A percentile compares a stretch with the other conserved stretches of the same genome.
These are phyloP conservation scores for Apiospora malaysiana DNA, from an alignment of 2,329 filamentous ascomycete species.

Conservation along the genomic window DNA sequence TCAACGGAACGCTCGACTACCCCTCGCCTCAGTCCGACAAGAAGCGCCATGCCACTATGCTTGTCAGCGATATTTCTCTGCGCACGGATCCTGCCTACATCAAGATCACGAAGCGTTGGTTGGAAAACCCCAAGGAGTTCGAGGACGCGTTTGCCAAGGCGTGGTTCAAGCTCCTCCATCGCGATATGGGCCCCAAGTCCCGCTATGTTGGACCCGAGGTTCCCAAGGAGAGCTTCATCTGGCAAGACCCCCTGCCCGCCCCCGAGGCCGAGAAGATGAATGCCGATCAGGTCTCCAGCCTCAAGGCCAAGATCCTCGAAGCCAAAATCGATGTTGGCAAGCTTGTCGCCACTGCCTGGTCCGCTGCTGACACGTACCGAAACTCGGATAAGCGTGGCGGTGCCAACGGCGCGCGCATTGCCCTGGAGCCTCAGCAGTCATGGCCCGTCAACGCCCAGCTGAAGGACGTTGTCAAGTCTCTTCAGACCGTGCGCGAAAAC, in stretches of 20 bases:
- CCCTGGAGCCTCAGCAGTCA: slow-evolving; percentile 72
- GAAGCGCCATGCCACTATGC: slow-evolving; percentile 78
- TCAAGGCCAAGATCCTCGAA: slow-evolving; percentile 73
- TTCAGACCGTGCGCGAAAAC: slow-evolving; percentile 69
- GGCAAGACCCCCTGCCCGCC: slow-evolving; percentile 76
- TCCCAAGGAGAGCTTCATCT: slow-evolving; percentile 70
- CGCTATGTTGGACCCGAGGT: slow-evolving; percentile 79
- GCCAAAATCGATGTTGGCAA: slow-evolving; percentile 65
- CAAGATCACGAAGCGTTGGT: slow-evolving; percentile 76
- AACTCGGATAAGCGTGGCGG: slow-evolving; percentile 81
- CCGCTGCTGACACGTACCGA: slow-evolving; percentile 74
- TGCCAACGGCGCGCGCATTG: slow-evolving; percentile 80
- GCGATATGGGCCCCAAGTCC: slow-evolving; percentile 74
- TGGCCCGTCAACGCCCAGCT: slow-evolving; percentile 78
- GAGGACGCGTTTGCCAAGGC: slow-evolving; percentile 73
- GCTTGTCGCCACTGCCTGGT: slow-evolving; percentile 72
- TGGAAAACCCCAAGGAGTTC: slow-evolving; percentile 71
- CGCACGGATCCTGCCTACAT: slow-evolving; percentile 75
- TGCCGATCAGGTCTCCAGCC: slow-evolving; percentile 64
- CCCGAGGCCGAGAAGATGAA: slow-evolving; percentile 63
- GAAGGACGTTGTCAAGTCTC: slow-evolving; percentile 61
- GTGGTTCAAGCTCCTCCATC: slow-evolving; percentile 86
- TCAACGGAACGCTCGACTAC: slow-evolving; percentile 69
- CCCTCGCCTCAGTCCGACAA: slow-evolving; percentile 72
- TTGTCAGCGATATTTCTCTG: slow-evolving; percentile 76